These are phyloP conservation scores for Plicaturopsis crispa DNA, from an alignment of 768 basidiomycete genomes.

Conservation along the genomic window DNA sequence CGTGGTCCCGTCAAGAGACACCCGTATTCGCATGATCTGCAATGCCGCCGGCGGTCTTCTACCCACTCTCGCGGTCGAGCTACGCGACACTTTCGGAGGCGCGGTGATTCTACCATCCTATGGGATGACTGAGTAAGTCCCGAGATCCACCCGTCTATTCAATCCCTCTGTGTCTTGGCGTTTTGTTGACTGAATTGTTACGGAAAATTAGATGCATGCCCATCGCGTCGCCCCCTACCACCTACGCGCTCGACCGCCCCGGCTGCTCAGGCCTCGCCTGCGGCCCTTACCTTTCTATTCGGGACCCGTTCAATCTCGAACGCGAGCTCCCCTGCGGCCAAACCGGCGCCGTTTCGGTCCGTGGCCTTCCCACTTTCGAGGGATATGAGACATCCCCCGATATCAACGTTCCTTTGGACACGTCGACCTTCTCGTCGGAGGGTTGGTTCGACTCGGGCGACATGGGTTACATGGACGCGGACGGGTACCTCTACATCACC, in stretches of 20 bases:
- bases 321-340: conserved; percentile 28
- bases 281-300: conserved; percentile 38
- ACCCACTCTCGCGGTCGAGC: conserved; percentile 40
- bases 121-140: conserved; percentile 45
- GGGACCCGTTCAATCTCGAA: conserved; percentile 27
- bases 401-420: conserved; percentile 32
- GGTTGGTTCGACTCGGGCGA: conserved; percentile 51
- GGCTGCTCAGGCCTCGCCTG: conserved; percentile 41
- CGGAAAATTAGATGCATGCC: conserved; percentile 36
- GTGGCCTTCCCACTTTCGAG: conserved; percentile 44
- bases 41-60: conserved; percentile 48
- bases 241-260: conserved; percentile 36
- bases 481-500: conserved; percentile 43
- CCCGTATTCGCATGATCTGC: conserved; percentile 37
- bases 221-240: conserved; percentile 35
- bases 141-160: not conserved
- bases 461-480: conserved; percentile 37
- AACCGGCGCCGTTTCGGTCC: conserved; percentile 46
- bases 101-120: conserved; percentile 53
- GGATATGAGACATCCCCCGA: conserved; percentile 43
- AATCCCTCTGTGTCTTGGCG: no score
- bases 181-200: no score
- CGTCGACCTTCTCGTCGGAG: conserved; percentile 37
- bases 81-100: conserved; percentile 37
- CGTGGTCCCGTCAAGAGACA: conserved; percentile 22